Evolutionary conservation across 2,329 filamentous ascomycete genomes (phyloP), one percentile per base, ranked within the genome.

Genomic region (Talaromyces islandicus): DNA sequence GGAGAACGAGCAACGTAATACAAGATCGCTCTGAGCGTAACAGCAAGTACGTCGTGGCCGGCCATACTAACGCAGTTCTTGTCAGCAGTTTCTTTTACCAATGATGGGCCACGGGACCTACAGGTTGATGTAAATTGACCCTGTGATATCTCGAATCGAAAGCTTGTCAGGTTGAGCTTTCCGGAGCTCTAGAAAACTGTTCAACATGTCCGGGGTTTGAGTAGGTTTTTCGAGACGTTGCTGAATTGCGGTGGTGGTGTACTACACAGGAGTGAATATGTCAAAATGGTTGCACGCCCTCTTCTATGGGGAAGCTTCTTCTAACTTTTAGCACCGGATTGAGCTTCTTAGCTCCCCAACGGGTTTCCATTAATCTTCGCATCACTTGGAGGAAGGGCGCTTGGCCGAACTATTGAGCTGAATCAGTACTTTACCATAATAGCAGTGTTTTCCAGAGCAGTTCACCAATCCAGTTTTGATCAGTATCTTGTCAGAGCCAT

Each of bases 41-140:
- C 68, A 1, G 71, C 73, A 0, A 71, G 75, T 1, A 73, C 72
- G 43, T 75, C 73, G 17, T 68, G 70, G 5, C 70, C 69, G 50
- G 50, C 50, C 50, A 53, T 53, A 53, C 21, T 53, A 30, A 53
- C 5, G 27, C 56, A 58, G 12, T 58, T 58, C 19, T 58, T 46
- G 25, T 58, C 56, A 53, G 43, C 50, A 17, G 56, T 58, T 46
- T 46, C 19, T 46, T 46, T 46, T 46, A 46, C 41, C 41, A 46
- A 46, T 11, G 41, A 46, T 46, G 41, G 41, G 6, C 14, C 41
- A 46, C 41, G 41, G 41, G 4, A 46, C 41, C 41, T 46, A 46
- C 41, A 46, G 41, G 41, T 46, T 46, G 41, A 46, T 46, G 41
- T 46, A 46, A 11, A 46, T 46, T 46, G 41, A 46, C 14, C 41